Base-by-base conservation (phyloP, 495 filamentous ascomycete genomes). In the Astrothelium macrocarpum region DNA sequence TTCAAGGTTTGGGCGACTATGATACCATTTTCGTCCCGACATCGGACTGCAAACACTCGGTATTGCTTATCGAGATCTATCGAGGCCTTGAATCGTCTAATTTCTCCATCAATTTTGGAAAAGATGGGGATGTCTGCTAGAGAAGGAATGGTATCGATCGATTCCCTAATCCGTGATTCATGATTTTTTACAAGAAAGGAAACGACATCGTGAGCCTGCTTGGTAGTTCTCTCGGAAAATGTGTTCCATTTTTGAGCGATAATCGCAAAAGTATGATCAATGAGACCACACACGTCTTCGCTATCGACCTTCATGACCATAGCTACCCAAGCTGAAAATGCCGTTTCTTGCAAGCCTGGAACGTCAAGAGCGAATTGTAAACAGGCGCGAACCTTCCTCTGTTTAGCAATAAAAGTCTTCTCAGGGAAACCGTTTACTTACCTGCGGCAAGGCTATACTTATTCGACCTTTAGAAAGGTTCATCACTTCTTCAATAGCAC, bases 401-500 rank as follows among this genome's bases (percentile, higher is more conserved):
- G 23, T 62, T 29, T 49, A 32, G 26, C 28, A 67, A 68, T 66
- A 53, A 9, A n/a, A 28, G 0, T 34, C 5, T 26, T 3, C 3
- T 36, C 18, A 7, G n/a, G 3, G 5, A 28, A 2, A 18, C 12
- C 2, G 2, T 28, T 2, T 16, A 70, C 79, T 62, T 76, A 91
- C 90, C 80, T 97, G 94, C 58, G 95, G 90, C 42, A 96, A 78
- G 32, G 90, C 93, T 71, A 86, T 85, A 65, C 82, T 86, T 16
- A 89, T 81, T 74, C 88, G 83, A 14, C 77, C 80, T 61, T 82
- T 84, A 23, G 87, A 86, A 49, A 93, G 75, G 65, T 79, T 83
- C 56, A 97, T 85, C 87, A 97, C 90, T 71, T 91, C 91, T 66
- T 89, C 87, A 70, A 99, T 88, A 1, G 88, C 94, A 63, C 82